phyloP scores from a whole-genome alignment of 2,329 filamentous ascomycete species.

The Venturia asperata region DNA sequence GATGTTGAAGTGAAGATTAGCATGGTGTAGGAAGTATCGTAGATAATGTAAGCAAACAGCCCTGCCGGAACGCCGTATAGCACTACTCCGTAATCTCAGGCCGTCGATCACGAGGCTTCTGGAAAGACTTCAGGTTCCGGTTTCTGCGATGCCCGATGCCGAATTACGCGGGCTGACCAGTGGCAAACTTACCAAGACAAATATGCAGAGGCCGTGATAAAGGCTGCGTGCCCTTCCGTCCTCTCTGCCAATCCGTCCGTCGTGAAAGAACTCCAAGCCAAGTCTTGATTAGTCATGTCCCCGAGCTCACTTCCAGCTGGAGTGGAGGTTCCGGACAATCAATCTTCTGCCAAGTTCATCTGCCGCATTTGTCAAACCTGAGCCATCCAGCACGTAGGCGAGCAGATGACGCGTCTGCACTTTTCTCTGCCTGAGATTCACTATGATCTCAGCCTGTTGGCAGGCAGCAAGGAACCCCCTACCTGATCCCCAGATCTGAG shows the following conservation, averaged over 20 bases:
- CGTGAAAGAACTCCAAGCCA: neutral
- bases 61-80: neutral
- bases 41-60: neutral
- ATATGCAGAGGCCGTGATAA: too few relatives aligned
- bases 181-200: neutral
- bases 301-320: neutral
- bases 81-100: neutral
- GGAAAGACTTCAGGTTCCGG: neutral
- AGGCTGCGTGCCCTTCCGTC: too few relatives aligned
- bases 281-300: neutral
- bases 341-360: neutral
- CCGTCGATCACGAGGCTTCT: neutral
- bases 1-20: neutral
- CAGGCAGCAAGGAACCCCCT: neutral
- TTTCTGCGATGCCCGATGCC: neutral
- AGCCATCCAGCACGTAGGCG: neutral
- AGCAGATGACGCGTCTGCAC: neutral
- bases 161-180: neutral
- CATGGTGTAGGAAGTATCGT: neutral
- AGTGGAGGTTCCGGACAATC: too few relatives aligned
- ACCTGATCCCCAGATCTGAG: neutral
- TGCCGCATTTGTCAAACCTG: neutral
- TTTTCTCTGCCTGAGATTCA: neutral
- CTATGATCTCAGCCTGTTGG: neutral
- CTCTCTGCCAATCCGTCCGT: too few relatives aligned